Conservation (phyloP, 2,329 filamentous ascomycete genomes). For the Sporothrix variecibatus region DNA sequence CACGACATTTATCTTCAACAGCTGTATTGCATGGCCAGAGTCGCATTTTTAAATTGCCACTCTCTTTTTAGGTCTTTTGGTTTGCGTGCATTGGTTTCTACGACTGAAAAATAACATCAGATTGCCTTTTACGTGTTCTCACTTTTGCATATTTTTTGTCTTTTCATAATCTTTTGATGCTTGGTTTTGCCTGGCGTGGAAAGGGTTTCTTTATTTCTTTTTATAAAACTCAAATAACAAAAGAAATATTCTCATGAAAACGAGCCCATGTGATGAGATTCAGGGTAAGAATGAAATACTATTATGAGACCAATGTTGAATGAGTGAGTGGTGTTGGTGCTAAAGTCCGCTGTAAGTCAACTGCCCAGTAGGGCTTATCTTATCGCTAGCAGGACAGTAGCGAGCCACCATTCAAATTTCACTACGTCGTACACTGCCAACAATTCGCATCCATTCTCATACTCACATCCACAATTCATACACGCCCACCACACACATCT, state of each 20-base stretch:
- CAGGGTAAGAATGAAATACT: background rate
- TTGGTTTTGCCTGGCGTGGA: background rate
- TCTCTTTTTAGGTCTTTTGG: background rate
- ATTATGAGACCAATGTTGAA: background rate
- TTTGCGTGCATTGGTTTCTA: background rate
- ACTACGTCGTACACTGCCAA: background rate
- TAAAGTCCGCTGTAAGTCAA: background rate
- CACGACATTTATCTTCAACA: background rate
- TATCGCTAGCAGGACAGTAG: background rate
- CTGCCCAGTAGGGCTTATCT: conserved; percentile 17
- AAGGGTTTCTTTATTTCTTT: background rate
- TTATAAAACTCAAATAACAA: background rate
- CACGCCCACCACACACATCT: background rate
- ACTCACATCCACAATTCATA: background rate
- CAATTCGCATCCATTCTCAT: background rate
- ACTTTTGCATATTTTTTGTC: background rate
- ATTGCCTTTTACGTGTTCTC: background rate
- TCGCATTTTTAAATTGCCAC: background rate
- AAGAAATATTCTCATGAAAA: background rate
- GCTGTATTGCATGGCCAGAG: background rate
- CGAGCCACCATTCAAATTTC: background rate
- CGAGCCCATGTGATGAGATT: background rate
- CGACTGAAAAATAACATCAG: background rate
- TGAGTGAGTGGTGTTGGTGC: background rate
- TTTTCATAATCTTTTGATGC: background rate